Conservation (phyloP, 2,329 filamentous ascomycete species). For the Cladophialophora bantiana region DNA sequence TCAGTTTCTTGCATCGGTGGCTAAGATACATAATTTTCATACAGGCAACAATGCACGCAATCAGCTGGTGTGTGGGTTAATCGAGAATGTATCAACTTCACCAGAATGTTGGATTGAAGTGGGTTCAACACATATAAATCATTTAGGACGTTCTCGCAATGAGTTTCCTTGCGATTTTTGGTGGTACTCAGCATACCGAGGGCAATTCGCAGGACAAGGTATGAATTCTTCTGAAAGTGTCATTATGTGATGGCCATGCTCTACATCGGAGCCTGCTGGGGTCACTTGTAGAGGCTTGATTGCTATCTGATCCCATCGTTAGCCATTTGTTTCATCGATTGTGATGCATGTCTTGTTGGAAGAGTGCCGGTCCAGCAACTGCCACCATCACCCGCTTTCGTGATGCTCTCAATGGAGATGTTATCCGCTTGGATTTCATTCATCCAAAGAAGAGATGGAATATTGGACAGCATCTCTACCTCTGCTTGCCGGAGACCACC, state of each 20-base stretch:
- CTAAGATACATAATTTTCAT: conserved; percentile 74
- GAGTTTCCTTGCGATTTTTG: conserved; percentile 65
- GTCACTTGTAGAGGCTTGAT: conserved; percentile 72
- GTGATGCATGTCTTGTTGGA: conserved; percentile 64
- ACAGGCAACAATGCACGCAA: conserved; percentile 72
- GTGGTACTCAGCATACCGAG: conserved; percentile 65
- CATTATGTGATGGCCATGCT: conserved; percentile 77
- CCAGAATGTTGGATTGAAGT: conserved; percentile 63
- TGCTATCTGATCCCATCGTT: conserved; percentile 74
- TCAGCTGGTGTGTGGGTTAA: conserved; percentile 74
- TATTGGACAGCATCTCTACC: conserved; percentile 74
- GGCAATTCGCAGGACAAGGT: conserved; percentile 71
- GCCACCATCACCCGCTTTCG: conserved; percentile 62
- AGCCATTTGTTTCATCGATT: conserved; percentile 70
- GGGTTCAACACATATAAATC: conserved; percentile 71
- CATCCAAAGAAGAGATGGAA: conserved; percentile 68
- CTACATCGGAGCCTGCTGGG: conserved; percentile 77
- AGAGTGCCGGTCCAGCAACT: conserved; percentile 63
- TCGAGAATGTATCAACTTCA: conserved; percentile 74
- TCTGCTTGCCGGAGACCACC: conserved; percentile 70
- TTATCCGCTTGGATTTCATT: conserved; percentile 71
- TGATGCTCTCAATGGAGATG: conserved; percentile 64
- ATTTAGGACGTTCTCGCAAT: conserved; percentile 76
- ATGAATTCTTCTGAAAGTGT: conserved; percentile 77
- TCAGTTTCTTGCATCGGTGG: conserved; percentile 81